These are phyloP conservation scores for Penicillium ochrochloron DNA, from an alignment of 495 filamentous ascomycete species.

Conservation along the genomic window DNA sequence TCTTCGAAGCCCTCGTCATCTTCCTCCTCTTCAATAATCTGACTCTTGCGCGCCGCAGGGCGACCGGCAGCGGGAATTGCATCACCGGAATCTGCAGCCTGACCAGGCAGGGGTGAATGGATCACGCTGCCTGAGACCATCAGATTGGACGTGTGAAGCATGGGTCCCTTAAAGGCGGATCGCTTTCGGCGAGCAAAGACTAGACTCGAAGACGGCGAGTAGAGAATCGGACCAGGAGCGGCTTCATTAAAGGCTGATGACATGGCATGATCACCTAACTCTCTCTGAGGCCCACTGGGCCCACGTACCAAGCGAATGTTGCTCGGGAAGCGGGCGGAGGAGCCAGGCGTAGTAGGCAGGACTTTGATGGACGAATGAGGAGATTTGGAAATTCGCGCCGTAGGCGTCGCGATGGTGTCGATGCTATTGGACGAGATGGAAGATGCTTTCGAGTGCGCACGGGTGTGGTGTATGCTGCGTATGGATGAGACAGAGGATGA, in stretches of 20 bases:
- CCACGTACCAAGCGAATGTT: constrained; percentile 85
- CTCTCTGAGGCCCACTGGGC: constrained; percentile 36
- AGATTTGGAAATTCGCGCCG: constrained; percentile 66
- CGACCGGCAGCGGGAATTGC: constrained; percentile 57
- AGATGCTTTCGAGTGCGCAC: constrained; percentile 90
- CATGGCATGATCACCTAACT: constrained; percentile 33
- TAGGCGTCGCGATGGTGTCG: constrained; percentile 68
- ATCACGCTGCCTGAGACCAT: constrained; percentile 42
- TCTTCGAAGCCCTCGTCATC: constrained; percentile 71
- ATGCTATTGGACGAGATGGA: constrained; percentile 87
- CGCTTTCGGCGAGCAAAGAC: constrained; percentile 91
- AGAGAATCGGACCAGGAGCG: constrained; percentile 43
- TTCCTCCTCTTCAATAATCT: constrained; percentile 86
- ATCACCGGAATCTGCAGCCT: constrained; percentile 50
- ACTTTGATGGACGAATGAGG: constrained; percentile 94
- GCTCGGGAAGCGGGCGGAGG: constrained; percentile 72
- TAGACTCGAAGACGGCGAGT: constrained; percentile 64
- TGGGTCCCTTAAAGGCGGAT: constrained; percentile 87
- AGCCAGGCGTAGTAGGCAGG: constrained; percentile 86
- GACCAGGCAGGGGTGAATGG: constrained; percentile 43
- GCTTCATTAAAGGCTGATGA: constrained; percentile 46
- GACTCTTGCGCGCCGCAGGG: constrained; percentile 61
- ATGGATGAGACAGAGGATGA: constrained; percentile 95
- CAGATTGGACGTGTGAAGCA: constrained; percentile 60
- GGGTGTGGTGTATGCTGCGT: constrained; percentile 83